These are phyloP conservation scores for Gilbertella persicaria DNA, from an alignment of 371 early-diverging fungal species.

Conservation along the genomic window DNA sequence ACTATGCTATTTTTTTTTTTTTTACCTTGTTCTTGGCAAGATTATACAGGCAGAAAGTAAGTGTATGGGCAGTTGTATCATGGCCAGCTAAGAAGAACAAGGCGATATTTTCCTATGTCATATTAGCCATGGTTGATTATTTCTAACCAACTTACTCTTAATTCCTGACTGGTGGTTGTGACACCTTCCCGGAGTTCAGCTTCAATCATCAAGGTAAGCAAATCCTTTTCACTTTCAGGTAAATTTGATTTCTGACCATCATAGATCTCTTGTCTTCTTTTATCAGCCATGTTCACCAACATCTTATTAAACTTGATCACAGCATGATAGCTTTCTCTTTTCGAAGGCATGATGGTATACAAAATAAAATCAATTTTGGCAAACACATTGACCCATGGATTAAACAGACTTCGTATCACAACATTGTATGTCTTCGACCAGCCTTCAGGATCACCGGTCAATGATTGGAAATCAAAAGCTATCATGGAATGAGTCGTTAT, in stretches of 20 bases:
- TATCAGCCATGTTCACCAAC: conserved; percentile 7
- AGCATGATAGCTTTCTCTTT: conserved; percentile 4
- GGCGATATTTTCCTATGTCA: conserved; percentile 15
- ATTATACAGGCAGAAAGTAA: conserved; percentile 40
- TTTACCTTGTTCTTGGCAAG: conserved; percentile 43
- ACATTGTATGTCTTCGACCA: conserved; percentile 32
- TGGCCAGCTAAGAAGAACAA: conserved; percentile 35
- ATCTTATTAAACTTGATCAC: conserved; percentile 10
- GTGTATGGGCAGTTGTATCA: conserved; percentile 53
- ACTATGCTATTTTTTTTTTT: conserved; percentile 23
- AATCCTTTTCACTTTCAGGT: conserved; percentile 46
- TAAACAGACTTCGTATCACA: conserved; percentile 12
- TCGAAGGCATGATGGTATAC: conserved; percentile 4
- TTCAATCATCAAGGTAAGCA: conserved; percentile 42
- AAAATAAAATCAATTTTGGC: conserved; percentile 11
- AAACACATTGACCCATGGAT: conserved; percentile 14
- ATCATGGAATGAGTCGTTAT: no score
- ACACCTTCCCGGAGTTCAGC: conserved; percentile 27
- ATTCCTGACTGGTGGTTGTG: conserved; percentile 15
- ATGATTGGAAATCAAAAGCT: conserved; percentile 32
- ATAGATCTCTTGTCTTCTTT: conserved; percentile 12
- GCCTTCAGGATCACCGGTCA: conserved; percentile 28
- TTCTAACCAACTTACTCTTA: neutral
- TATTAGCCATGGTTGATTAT: no score
- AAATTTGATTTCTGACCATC: neutral